These are phyloP conservation scores for Lactarius psammicola DNA, from an alignment of 768 basidiomycete genomes.

Conservation along the genomic window DNA sequence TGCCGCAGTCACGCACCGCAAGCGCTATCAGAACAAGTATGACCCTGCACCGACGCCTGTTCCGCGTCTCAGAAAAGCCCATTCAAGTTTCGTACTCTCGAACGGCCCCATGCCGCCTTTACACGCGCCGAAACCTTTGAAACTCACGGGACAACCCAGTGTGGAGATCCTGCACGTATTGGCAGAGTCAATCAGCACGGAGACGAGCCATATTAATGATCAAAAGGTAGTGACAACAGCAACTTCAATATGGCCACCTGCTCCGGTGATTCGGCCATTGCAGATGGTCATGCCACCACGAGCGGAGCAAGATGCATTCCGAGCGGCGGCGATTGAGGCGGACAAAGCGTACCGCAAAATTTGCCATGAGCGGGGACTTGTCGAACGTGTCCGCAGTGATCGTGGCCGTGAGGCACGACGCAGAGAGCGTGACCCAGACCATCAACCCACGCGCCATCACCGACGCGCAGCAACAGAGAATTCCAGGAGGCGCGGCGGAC, in stretches of 20 bases:
- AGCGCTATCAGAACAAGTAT: not conserved
- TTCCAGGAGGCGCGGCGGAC: not conserved
- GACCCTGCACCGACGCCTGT: not conserved
- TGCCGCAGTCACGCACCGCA: not conserved
- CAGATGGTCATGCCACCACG: not conserved
- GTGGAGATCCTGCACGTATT: constrained; percentile 1
- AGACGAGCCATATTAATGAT: not conserved
- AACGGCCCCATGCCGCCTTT: not conserved
- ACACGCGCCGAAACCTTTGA: constrained; percentile 16
- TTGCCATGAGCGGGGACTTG: constrained; percentile 5
- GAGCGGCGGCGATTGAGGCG: constrained; percentile 5
- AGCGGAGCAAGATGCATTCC: constrained; percentile 9
- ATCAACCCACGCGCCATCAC: constrained; percentile 16
- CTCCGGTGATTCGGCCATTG: constrained; percentile 13
- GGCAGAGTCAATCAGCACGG: not conserved
- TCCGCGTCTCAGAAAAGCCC: constrained; percentile 17
- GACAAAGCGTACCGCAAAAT: constrained; percentile 2
- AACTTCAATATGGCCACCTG: constrained; percentile 9
- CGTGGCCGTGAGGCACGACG: not conserved
- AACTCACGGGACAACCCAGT: not conserved
- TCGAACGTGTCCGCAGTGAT: constrained; percentile 8
- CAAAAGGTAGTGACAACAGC: not conserved
- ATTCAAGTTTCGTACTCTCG: constrained; percentile 16
- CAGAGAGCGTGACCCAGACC: constrained; percentile 6
- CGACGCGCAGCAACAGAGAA: constrained; percentile 19